A percentile compares a stretch with the other conserved stretches of the same genome.
Evolutionary conservation across 1,139 yeast species (phyloP).

Genomic region (Taphrina confusa): DNA sequence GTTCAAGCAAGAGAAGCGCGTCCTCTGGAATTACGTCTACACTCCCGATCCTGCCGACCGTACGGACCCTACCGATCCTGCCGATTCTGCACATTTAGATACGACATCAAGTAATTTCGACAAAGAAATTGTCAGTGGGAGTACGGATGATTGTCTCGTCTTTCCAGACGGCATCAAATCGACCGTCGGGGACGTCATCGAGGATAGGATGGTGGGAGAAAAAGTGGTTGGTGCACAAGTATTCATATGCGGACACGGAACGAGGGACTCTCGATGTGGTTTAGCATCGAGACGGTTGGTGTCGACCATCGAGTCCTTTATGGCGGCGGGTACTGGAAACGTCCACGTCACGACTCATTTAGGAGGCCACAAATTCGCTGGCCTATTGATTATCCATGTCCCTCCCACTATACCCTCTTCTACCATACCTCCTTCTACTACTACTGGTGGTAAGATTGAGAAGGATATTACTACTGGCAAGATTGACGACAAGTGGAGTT

Average conservation of each 20-base stretch:
- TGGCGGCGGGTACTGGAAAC: not conserved
- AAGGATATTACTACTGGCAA: too few species aligned
- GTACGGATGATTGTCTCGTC: too few species aligned
- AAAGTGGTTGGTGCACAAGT: not conserved
- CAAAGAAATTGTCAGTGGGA: too few species aligned
- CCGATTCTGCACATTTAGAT: too few species aligned
- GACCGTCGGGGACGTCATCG: not conserved
- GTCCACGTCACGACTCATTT: constrained; percentile 1
- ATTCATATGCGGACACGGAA: constrained; percentile 13
- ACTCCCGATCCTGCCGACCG: too few species aligned
- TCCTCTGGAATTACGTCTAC: too few species aligned
- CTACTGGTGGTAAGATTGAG: too few species aligned
- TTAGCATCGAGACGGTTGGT: not conserved
- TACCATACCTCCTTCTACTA: not conserved
- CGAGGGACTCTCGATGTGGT: constrained; percentile 24
- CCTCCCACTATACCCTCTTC: not conserved
- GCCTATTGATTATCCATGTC: constrained; percentile 3
- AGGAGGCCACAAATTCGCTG: constrained; percentile 33
- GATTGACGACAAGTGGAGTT: constrained; percentile 6
- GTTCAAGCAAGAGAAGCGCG: too few species aligned
- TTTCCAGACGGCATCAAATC: not conserved
- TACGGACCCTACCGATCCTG: too few species aligned
- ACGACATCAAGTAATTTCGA: too few species aligned
- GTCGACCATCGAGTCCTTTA: not conserved
- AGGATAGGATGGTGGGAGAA: not conserved